Conservation (phyloP, 768 basidiomycete species). For the Tulasnella sp. region DNA sequence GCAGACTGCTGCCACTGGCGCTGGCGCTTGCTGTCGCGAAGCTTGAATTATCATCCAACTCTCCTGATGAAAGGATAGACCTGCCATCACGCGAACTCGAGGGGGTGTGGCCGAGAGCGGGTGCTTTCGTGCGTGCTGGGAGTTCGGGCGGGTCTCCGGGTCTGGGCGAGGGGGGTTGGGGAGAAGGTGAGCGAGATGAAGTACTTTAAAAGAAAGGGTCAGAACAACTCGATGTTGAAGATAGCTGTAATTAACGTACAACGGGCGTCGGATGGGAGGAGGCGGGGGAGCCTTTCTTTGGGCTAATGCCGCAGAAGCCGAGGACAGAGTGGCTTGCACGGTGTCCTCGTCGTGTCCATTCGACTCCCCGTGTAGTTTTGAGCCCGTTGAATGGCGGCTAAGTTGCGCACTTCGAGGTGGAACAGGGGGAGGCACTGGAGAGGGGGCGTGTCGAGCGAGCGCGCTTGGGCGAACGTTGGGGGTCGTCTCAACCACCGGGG, state of each 20-base stretch:
- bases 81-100: constrained; percentile 9
- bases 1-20: constrained; percentile 11
- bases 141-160: not conserved
- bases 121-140: not conserved
- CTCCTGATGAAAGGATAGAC: not conserved
- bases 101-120: not conserved
- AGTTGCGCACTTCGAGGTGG: constrained; percentile 1
- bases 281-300: constrained; percentile 20
- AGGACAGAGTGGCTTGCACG: constrained; percentile 15
- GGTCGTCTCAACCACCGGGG: not conserved
- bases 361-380: not conserved
- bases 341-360: not conserved
- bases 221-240: not conserved
- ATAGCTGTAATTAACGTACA: not conserved
- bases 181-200: constrained; percentile 22
- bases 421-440: not conserved
- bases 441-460: not conserved
- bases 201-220: not conserved
- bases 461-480: constrained; percentile 1
- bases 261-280: not conserved
- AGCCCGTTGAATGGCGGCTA: not conserved
- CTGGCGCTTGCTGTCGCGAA: constrained; percentile 3
- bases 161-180: constrained; percentile 18
- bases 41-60: constrained; percentile 12
- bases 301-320: constrained; percentile 1